Base-by-base conservation (phyloP, 1,284 basidiomycete genomes). In the Polyporus tsugae region DNA sequence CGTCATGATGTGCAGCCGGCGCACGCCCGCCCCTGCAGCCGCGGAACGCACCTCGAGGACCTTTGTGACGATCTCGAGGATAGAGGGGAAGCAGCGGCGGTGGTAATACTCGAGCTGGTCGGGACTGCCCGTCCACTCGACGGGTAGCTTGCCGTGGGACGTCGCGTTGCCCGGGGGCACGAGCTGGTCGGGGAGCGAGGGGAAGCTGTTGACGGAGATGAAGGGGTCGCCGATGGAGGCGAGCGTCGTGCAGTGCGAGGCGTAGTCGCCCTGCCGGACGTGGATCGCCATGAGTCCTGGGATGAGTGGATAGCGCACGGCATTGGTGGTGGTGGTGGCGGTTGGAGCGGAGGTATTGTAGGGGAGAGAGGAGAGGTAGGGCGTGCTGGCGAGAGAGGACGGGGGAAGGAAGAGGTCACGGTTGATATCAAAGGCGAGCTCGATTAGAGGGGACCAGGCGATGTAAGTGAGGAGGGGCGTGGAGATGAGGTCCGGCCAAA, bases 401-500 rank as follows among this genome's bases (percentile, higher is more conserved):
- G 1, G 63, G 10, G 79, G 72, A 29, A 75, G 70, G 71, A 84
- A 78, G 55, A 84, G 70, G 52, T 75, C 75, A 19, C 71, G 76
- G 65, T 85, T 85, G 15, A 57, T 71, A 42, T 71, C 71, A 59
- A 90, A 78, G 2, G 86, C 87, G 38, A 81, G 78, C 29, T 83
- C 81, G 52, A 92, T 86, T 52, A 91, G 84, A 0, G 87, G 83
- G 0, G 90, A 90, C 90, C 90, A 91, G 1, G 79, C 73, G 72
- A 87, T 91, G 38, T 82, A 72, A 2, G 77, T 75, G 41, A 90
- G 75, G 63, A 88, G 84, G 11, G 88, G 88, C 0, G 89, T 90
- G 1, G 75, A 73, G 19, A 77, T 77, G 42, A 90, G 79, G 0
- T 80, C 74, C 0, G 82, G 82, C 73, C 85, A 85, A 5, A 89